phyloP scores from a whole-genome alignment of 208 protist genomes.

The Leishmania martiniquensis region DNA sequence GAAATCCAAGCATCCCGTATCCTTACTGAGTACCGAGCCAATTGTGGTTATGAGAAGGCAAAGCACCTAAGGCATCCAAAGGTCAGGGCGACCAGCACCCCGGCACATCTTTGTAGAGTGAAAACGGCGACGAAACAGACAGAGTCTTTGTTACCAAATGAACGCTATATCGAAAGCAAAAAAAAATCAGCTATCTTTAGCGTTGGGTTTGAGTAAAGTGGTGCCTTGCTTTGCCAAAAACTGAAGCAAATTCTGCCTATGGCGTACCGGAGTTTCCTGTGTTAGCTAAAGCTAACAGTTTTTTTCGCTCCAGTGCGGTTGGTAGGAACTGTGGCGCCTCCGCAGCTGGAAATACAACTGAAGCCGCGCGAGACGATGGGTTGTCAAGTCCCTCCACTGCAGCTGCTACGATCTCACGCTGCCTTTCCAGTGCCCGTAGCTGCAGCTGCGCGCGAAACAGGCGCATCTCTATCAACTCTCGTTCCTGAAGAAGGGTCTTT shows the following conservation, averaged over 20 bases:
- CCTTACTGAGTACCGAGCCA: too few relatives aligned
- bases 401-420: not conserved
- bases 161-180: not conserved
- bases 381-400: slow-evolving; percentile 7
- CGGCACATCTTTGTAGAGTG: not conserved
- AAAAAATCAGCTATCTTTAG: not conserved
- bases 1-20: too few relatives aligned
- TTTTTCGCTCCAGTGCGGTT: not conserved
- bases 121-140: not conserved
- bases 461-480: slow-evolving; percentile 11
- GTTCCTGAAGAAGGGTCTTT: slow-evolving; percentile 11
- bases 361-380: not conserved
- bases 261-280: too few relatives aligned
- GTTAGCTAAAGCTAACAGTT: not conserved
- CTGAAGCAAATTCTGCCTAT: not conserved
- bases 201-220: not conserved
- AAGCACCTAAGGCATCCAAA: too few relatives aligned
- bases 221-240: slow-evolving; percentile 4
- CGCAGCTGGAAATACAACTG: not conserved
- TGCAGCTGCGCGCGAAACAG: slow-evolving; percentile 3
- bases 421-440: slow-evolving; percentile 12
- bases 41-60: too few relatives aligned
- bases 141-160: not conserved
- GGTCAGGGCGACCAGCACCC: too few relatives aligned
- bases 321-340: not conserved